These are phyloP conservation scores for Alternaria burnsii DNA, from an alignment of 2,329 filamentous ascomycete genomes.

Conservation along the genomic window DNA sequence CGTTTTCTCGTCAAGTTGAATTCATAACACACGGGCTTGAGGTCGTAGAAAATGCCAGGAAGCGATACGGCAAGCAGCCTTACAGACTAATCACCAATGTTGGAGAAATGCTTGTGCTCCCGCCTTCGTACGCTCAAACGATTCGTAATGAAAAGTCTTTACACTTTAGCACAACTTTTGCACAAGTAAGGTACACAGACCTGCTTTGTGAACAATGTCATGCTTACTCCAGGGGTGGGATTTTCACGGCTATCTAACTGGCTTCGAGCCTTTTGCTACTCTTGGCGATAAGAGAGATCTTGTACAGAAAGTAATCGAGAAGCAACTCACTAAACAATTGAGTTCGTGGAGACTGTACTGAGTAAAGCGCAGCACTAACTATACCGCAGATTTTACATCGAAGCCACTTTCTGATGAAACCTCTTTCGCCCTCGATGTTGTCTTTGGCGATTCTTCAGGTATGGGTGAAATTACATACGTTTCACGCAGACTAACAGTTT, in stretches of 20 bases:
- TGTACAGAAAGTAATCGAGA: background rate
- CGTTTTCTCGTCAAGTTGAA: background rate
- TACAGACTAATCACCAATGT: background rate
- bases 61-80: background rate
- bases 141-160: background rate
- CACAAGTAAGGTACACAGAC: background rate
- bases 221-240: background rate
- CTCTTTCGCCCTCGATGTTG: background rate
- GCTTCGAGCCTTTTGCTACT: background rate
- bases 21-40: background rate
- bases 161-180: background rate
- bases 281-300: background rate
- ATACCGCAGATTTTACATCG: background rate
- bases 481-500: too few relatives aligned
- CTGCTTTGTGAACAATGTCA: background rate
- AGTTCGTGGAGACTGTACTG: background rate
- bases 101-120: background rate
- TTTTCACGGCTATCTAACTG: background rate
- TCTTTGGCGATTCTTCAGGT: background rate
- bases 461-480: rapidly evolving
- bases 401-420: background rate
- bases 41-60: background rate
- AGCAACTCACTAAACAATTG: constrained; percentile 1
- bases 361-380: background rate
- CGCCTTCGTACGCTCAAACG: background rate